phyloP scores from a whole-genome alignment of 2,329 filamentous ascomycete species.

The Talaromyces pinophilus region DNA sequence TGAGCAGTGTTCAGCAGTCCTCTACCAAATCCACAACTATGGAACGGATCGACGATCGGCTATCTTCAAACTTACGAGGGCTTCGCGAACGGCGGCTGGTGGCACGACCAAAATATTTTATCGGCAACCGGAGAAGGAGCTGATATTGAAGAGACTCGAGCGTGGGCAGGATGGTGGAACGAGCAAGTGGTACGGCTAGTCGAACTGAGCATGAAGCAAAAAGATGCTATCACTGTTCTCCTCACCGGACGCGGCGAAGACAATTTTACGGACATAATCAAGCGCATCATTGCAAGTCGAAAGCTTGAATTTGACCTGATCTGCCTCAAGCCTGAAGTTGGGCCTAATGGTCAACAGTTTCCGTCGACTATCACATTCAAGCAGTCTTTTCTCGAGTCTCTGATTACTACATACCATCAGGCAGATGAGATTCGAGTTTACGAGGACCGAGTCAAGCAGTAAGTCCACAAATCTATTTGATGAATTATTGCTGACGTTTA shows the following conservation, averaged over 20 bases:
- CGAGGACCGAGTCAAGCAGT: slow-evolving; percentile 64
- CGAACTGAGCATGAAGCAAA: slow-evolving; percentile 75
- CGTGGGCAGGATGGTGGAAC: slow-evolving; percentile 96
- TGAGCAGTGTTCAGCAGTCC: slow-evolving; percentile 81
- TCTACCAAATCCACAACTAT: slow-evolving; percentile 82
- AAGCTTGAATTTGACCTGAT: slow-evolving; percentile 85
- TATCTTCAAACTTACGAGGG: slow-evolving; percentile 72
- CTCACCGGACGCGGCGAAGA: slow-evolving; percentile 82
- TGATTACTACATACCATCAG: slow-evolving; percentile 81
- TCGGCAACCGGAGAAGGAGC: slow-evolving; percentile 80
- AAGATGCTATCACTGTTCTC: slow-evolving; percentile 80
- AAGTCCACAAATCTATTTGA: slow-evolving; percentile 16
- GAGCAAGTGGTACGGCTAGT: slow-evolving; percentile 82
- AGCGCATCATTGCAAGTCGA: slow-evolving; percentile 75
- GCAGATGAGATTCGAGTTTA: slow-evolving; percentile 78
- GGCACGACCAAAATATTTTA: slow-evolving; percentile 88
- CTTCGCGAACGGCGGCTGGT: slow-evolving; percentile 88
- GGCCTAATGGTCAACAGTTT: slow-evolving; percentile 78
- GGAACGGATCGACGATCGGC: slow-evolving; percentile 77
- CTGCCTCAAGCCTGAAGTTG: slow-evolving; percentile 79
- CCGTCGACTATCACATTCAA: slow-evolving; percentile 88
- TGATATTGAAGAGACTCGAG: slow-evolving; percentile 77
- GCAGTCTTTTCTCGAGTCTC: slow-evolving; percentile 73
- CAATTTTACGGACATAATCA: slow-evolving; percentile 75
- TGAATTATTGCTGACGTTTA: background rate